Conservation (phyloP, 768 basidiomycete genomes). For the Podaxis sp. region DNA sequence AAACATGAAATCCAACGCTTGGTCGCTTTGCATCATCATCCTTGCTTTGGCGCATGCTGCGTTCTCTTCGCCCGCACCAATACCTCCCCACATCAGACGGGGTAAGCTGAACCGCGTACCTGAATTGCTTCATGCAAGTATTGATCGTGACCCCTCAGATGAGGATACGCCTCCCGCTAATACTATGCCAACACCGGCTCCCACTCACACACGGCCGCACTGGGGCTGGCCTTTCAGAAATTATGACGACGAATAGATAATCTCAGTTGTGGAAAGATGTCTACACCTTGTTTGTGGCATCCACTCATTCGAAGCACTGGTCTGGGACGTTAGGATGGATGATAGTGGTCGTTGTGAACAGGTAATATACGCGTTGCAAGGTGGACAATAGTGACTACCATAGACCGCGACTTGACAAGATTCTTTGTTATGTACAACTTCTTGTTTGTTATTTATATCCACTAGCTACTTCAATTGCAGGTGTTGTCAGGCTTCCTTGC, state of each 20-base stretch:
- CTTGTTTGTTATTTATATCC: neutral
- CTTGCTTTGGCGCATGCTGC: neutral
- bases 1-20: neutral
- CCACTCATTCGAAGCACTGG: too few species aligned
- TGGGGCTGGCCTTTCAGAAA: slow-evolving; percentile 5
- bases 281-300: too few species aligned
- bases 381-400: too few species aligned
- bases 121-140: neutral
- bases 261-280: too few species aligned
- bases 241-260: slow-evolving; percentile 5
- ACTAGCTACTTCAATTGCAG: neutral
- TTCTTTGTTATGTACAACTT: too few species aligned
- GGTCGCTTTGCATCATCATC: neutral
- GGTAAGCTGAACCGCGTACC: neutral
- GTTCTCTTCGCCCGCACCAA: neutral
- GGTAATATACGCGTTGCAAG: too few species aligned
- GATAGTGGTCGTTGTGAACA: too few species aligned
- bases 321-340: too few species aligned
- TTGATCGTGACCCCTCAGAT: neutral
- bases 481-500: neutral
- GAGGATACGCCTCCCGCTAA: neutral
- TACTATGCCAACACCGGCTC: neutral
- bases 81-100: neutral
- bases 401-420: too few species aligned
- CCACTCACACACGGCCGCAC: neutral